Evolutionary conservation across 1,284 basidiomycete species (phyloP).

Genomic region (Microbotryum intermedium): DNA sequence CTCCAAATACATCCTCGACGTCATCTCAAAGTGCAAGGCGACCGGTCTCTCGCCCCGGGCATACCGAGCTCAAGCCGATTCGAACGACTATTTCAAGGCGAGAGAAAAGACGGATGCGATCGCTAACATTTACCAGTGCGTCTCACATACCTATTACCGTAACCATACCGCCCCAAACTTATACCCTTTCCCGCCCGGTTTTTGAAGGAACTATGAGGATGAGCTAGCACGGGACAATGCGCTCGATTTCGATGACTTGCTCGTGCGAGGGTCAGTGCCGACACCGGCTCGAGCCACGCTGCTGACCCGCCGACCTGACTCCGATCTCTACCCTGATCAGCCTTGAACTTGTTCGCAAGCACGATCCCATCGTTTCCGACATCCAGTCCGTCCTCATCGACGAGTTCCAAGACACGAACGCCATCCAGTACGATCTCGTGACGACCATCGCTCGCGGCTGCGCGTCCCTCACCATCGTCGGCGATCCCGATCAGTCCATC

Average conservation of each 20-base stretch:
- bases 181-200: slow-evolving; percentile 31
- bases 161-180: neutral
- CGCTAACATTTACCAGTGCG: slow-evolving; percentile 19
- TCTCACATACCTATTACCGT: neutral
- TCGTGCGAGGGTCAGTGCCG: slow-evolving; percentile 51
- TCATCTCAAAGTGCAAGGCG: slow-evolving; percentile 74
- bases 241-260: slow-evolving; percentile 82
- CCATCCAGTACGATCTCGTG: slow-evolving; percentile 77
- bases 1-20: slow-evolving; percentile 51
- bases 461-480: slow-evolving; percentile 68
- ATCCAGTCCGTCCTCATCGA: slow-evolving; percentile 77
- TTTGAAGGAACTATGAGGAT: slow-evolving; percentile 64
- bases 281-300: neutral
- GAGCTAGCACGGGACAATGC: slow-evolving; percentile 57
- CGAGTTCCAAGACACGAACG: slow-evolving; percentile 86
- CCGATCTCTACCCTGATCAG: slow-evolving; percentile 33
- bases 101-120: slow-evolving; percentile 13
- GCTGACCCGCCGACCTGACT: neutral
- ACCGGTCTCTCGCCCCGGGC: slow-evolving; percentile 52
- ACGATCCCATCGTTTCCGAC: slow-evolving; percentile 52
- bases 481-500: slow-evolving; percentile 88
- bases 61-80: slow-evolving; percentile 13
- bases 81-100: neutral
- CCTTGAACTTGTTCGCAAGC: slow-evolving; percentile 56
- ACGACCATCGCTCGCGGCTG: slow-evolving; percentile 52